phyloP scores from a whole-genome alignment of 805 yeast genomes.

The Metschnikowia dekortorum region DNA sequence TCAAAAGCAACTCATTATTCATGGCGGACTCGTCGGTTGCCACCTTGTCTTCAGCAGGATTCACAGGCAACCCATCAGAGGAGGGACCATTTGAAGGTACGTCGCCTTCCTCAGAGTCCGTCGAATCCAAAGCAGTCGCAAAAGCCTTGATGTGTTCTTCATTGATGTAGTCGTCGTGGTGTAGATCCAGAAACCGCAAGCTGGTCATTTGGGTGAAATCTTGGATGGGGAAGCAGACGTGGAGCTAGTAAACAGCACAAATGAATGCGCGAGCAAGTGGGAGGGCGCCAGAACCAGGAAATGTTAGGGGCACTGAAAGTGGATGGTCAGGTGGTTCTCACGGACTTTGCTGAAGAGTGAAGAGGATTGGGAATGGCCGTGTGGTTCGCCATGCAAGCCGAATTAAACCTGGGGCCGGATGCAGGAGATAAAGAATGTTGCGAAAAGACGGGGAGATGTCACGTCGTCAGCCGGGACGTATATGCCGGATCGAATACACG shows the following conservation, averaged over 20 bases:
- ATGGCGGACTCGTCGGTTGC: constrained; percentile 1
- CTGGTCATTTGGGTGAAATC: constrained; percentile 1
- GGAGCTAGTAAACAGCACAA: too few relatives aligned
- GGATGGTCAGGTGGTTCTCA: too few relatives aligned
- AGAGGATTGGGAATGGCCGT: not conserved
- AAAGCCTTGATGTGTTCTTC: constrained; percentile 36
- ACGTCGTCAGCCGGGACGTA: too few relatives aligned
- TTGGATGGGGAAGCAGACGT: not conserved
- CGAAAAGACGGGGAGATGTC: not conserved
- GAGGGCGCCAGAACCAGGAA: too few relatives aligned
- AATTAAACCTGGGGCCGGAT: not conserved
- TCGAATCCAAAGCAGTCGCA: constrained; percentile 39
- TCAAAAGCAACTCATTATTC: not conserved
- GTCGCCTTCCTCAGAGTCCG: constrained; percentile 23
- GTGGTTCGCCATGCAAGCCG: not conserved
- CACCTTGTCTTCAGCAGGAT: not conserved
- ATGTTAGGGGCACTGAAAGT: too few relatives aligned
- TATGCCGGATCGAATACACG: not conserved
- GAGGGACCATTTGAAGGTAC: constrained; percentile 2
- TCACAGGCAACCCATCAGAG: constrained; percentile 8
- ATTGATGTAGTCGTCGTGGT: constrained; percentile 24
- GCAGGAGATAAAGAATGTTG: not conserved
- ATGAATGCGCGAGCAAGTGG: too few relatives aligned
- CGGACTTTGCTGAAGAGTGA: too few relatives aligned
- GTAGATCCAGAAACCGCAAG: not conserved